These are phyloP conservation scores for Metarhizium brunneum DNA, from an alignment of 2,329 filamentous ascomycete genomes.

Conservation along the genomic window DNA sequence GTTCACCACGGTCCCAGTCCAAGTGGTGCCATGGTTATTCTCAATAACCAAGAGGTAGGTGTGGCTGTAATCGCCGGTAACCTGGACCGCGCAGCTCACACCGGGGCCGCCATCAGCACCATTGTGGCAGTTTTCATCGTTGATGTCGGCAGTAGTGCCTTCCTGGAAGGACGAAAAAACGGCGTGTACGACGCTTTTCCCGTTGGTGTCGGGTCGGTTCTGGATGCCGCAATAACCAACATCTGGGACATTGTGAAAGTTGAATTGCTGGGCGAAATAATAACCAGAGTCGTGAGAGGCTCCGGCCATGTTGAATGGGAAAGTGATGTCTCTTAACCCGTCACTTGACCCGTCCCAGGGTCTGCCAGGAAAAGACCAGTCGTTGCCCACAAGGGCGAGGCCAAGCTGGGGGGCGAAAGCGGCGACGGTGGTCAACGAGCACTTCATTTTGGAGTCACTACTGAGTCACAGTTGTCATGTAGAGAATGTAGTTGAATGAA, in stretches of 20 bases:
- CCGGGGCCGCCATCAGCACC: constrained; percentile 16
- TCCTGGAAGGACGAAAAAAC: constrained; percentile 12
- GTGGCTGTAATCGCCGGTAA: constrained; percentile 8
- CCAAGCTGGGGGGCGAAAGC: constrained; percentile 1
- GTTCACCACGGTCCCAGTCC: constrained; percentile 14
- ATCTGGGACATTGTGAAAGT: constrained; percentile 5
- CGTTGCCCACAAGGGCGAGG: constrained; percentile 1
- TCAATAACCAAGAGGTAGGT: constrained; percentile 11
- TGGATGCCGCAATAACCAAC: constrained; percentile 14
- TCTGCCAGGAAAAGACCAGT: constrained; percentile 2
- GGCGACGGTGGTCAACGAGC: neutral
- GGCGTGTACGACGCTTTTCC: constrained; percentile 8
- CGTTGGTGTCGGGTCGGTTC: constrained; percentile 8
- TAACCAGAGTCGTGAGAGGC: constrained; percentile 11
- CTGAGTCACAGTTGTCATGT: too few relatives aligned
- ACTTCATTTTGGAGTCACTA: neutral
- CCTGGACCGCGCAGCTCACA: constrained; percentile 11
- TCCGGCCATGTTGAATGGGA: constrained; percentile 12
- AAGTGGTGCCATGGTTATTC: constrained; percentile 9
- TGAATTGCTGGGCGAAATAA: constrained; percentile 16
- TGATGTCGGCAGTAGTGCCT: constrained; percentile 4
- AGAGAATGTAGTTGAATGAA: too few relatives aligned
- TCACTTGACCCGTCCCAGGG: constrained; percentile 6
- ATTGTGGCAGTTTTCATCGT: constrained; percentile 11
- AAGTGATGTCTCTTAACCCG: constrained; percentile 12